Base-by-base conservation (phyloP, 768 basidiomycete genomes). In the Galerina marginata region DNA sequence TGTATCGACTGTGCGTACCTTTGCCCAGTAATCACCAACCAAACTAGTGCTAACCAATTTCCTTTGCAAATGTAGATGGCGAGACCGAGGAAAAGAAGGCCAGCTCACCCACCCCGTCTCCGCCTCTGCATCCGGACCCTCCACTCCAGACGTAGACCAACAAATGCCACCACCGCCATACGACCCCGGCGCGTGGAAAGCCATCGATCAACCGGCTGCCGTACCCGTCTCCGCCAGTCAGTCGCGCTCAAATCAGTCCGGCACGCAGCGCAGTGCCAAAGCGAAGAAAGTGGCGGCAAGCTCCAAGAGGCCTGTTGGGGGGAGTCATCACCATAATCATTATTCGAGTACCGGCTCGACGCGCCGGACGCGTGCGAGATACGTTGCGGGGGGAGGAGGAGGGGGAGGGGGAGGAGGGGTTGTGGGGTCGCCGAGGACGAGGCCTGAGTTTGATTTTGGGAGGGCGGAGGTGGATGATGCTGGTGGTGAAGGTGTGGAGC, bases 1-100 rank as follows among this genome's bases (percentile, higher is more conserved):
- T 93, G 43, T 95, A 93, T 77, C 85, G 91, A 74, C 78, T 94
- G 92, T 93, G 72, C 79, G 91, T 83, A 37, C 39, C 55, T 46
- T 53, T 29, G 26, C 33, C 11, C 38, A 20, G 38, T 26, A 59
- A 52, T 50, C 37, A 56, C 29, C 48, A 44, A 12, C 52, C 60
- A 60, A 65, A 25, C 50, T 26, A 44, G 16, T 6, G 44, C 43
- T 47, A 12, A n/a, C 10, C 16, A 5, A 42, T 54, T 46, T 9
- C 50, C 23, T 38, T 4, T 14, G 37, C 20, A 2, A 20, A 20
- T 44, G 3, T 62, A 92, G 92, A 72, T 93, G 92, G 92, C 82
- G 89, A 75, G 86, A 88, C 72, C 85, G 90, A 61, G 89, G 90
- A 67, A 89, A 83, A 77, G 61, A 69, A 45, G 55, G 43, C 1